Base-by-base conservation (phyloP, 805 yeast genomes). In the Zygoascus biomembranicola region DNA sequence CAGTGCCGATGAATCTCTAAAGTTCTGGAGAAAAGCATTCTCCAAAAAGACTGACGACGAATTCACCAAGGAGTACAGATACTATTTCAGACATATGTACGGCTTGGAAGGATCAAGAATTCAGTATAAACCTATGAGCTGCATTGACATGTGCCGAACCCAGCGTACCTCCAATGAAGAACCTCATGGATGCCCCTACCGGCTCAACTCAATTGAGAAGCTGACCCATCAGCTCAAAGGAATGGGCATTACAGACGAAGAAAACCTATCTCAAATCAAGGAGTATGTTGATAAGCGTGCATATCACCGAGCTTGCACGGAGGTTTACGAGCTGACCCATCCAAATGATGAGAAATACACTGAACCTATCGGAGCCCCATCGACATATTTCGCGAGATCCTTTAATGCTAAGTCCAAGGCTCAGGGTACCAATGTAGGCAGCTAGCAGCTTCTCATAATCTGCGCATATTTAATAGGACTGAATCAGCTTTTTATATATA, bases 181-280 rank as follows among this genome's bases (percentile, higher is more conserved):
- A 60, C 78, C 72, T 55, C 97, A 92, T 65, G 99, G 99, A 1
- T 92, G 98, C 69, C 97, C 98, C 5, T 94, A 87, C 69, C 74
- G 95, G 52, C 92, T 86, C 62, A 72, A 86, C 62, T 74, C 78
- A 11, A 65, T 78, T n/a, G 95, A 87, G 46, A 76, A 78, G 51
- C 73, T 94, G 49, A 73, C 77, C 6, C 59, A 62, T 2, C 79
- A 80, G 56, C 73, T 94, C 58, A 69, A 72, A 43, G 77, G 73
- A 19, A 78, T 87, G 81, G 92, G 90, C 1, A 70, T 88, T 49
- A 73, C 67, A 9, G 87, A 85, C 55, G 77, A 70, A 23, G 64
- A 70, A 19, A 77, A 80, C 49, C 69, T 87, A 48, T 74, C 77
- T 46, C 79, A 79, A 42, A 79, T 94, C 11, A 59, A 84, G 49